Evolutionary conservation across 169 alveolate genomes (phyloP).

Genomic region (Hammondia hammondi): DNA sequence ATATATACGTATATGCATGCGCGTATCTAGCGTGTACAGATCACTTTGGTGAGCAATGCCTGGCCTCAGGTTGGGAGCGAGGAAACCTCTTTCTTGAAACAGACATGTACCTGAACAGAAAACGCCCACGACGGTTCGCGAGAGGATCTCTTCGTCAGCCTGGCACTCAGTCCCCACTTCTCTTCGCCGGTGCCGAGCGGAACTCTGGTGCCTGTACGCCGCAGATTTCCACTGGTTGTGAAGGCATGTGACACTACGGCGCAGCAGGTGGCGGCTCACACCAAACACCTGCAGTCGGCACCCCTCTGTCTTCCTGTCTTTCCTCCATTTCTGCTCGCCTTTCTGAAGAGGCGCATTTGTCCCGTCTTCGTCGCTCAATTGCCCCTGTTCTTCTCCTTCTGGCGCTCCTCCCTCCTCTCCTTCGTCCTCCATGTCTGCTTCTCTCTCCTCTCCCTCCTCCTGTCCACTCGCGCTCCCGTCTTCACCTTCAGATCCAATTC

Average conservation of each 20-base stretch:
- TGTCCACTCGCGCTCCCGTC: neutral
- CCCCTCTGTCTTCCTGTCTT: neutral
- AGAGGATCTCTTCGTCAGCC: neutral
- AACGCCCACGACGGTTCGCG: conserved; percentile 25
- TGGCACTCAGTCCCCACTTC: neutral
- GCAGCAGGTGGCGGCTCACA: conserved; percentile 5
- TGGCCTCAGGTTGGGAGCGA: too few species aligned
- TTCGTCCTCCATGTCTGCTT: neutral
- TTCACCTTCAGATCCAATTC: neutral
- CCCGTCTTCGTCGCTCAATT: too few species aligned
- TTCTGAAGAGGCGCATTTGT: too few species aligned
- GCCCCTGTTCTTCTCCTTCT: too few species aligned
- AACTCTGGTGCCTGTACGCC: neutral
- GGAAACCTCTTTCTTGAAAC: too few species aligned
- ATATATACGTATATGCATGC: too few species aligned
- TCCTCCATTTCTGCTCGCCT: neutral
- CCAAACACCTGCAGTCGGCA: neutral
- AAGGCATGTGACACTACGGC: neutral
- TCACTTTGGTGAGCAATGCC: too few species aligned
- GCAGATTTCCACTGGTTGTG: conserved; percentile 14
- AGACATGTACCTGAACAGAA: neutral
- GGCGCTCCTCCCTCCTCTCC: neutral
- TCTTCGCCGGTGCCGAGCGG: neutral
- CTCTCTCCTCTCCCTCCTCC: neutral
- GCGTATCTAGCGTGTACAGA: too few species aligned